Evolutionary conservation across 371 early-diverging fungal genomes (phyloP).

Genomic region (Circinella minor): DNA sequence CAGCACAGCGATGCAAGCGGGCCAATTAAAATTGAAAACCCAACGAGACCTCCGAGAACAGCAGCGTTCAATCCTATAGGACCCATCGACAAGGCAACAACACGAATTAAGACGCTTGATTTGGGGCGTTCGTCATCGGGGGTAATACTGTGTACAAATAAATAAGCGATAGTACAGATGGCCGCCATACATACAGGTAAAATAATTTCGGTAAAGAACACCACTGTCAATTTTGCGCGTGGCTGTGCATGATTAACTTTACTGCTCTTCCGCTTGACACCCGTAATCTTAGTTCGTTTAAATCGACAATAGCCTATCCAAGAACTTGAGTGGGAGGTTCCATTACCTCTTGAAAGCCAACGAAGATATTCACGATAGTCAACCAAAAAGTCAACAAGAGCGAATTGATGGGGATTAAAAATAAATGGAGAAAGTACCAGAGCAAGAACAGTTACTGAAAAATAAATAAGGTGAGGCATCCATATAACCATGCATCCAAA

Average conservation of each 20-base stretch:
- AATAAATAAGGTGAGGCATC: slow-evolving; percentile 78
- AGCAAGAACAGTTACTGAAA: slow-evolving; percentile 82
- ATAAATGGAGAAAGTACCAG: slow-evolving; percentile 77
- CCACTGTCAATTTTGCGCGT: slow-evolving; percentile 61
- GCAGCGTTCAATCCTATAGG: slow-evolving; percentile 77
- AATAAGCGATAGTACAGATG: slow-evolving; percentile 64
- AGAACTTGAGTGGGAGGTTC: slow-evolving; percentile 65
- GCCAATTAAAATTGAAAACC: slow-evolving; percentile 71
- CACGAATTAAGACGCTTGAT: slow-evolving; percentile 52
- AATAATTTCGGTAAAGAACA: slow-evolving; percentile 76
- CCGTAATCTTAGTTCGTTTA: slow-evolving; percentile 74
- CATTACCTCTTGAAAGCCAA: slow-evolving; percentile 83
- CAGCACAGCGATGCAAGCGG: slow-evolving; percentile 63
- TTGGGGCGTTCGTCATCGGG: background rate
- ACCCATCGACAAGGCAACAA: slow-evolving; percentile 63
- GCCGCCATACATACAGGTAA: slow-evolving; percentile 70
- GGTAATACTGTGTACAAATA: slow-evolving; percentile 58
- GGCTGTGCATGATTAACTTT: slow-evolving; percentile 52
- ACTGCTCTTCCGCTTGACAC: slow-evolving; percentile 77
- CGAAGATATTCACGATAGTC: slow-evolving; percentile 81
- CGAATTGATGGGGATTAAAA: slow-evolving; percentile 86
- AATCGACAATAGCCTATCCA: slow-evolving; percentile 77
- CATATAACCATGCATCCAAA: slow-evolving; percentile 75
- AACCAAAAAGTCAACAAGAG: slow-evolving; percentile 72
- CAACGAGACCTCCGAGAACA: slow-evolving; percentile 63